Conservation (phyloP, 768 basidiomycete species). For the Boletus sp. region DNA sequence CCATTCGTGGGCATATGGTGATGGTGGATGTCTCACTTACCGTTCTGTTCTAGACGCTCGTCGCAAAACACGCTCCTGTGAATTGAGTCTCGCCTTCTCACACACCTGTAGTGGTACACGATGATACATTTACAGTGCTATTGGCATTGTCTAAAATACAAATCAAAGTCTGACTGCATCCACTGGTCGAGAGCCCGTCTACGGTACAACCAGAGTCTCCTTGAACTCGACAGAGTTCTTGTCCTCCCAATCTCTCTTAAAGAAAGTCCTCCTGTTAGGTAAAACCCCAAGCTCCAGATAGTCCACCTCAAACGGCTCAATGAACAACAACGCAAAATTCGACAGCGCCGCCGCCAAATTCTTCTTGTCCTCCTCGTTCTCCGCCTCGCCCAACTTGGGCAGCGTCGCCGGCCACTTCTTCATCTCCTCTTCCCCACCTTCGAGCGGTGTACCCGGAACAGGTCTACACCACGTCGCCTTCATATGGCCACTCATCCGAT, state of each 20-base stretch:
- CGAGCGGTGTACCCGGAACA: conserved; percentile 53
- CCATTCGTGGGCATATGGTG: no score
- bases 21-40: not conserved
- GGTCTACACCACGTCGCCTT: conserved; percentile 73
- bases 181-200: not conserved
- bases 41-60: not conserved
- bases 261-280: conserved; percentile 59
- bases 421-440: conserved; percentile 52
- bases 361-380: conserved; percentile 41
- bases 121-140: not conserved
- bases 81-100: not conserved
- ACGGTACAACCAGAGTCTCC: conserved; percentile 66
- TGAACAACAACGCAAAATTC: conserved; percentile 68
- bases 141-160: not conserved
- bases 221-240: conserved; percentile 43
- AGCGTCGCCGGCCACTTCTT: conserved; percentile 59
- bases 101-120: not conserved
- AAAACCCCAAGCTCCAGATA: conserved; percentile 54
- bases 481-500: conserved; percentile 55
- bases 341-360: conserved; percentile 51
- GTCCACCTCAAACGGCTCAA: conserved; percentile 72
- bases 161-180: not conserved
- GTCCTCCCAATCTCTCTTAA: conserved; percentile 37
- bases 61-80: not conserved
- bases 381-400: conserved; percentile 45